Evolutionary conservation across 768 basidiomycete genomes (phyloP), one percentile per base, ranked within the genome.

Genomic region (Tulasnella sp.): DNA sequence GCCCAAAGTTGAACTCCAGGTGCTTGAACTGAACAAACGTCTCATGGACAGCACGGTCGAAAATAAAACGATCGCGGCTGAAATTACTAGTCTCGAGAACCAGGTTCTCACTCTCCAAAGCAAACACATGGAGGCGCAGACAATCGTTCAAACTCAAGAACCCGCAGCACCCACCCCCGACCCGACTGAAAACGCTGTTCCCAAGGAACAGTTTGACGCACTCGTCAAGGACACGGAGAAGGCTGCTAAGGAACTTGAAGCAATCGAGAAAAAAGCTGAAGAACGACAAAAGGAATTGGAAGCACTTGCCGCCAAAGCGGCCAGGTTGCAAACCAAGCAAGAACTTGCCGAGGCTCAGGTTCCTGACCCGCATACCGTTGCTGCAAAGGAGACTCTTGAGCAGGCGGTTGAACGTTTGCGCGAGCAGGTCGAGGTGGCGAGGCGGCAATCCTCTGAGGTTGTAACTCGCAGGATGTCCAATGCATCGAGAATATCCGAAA

Each of bases 151-250:
- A 12, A 31, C 8, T 7, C 31, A 45, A 37, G 31, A 45, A 31
- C 27, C 27, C 11, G 42, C 23, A 4, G 6, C 36, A 5, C 27
- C 34, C 9, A 25, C 37, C 8, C 51, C 37, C 11, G 36, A 35
- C 19, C 51, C 51, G n/a, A 46, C 25, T n/a, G 54, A 27, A 25
- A 4, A 23, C 2, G 25, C 42, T n/a, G 54, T 57, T n/a, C 45
- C 54, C 6, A 57, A 57, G 32, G 54, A 27, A n/a, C 41, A 57
- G 21, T 57, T 57, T 43, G 54, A 57, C 15, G 45, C 40, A n/a
- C 42, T 57, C 15, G 6, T 45, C 6, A 48, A 43, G 45, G 54
- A 57, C 54, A 57, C 40, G 1, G 54, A 57, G 32, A 43, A 43
- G 42, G 54, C 54, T 31, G 37, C 40, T 17, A 57, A 45, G 54